Conservation (phyloP, 2,329 filamentous ascomycete species). For the Coleophoma crateriformis region DNA sequence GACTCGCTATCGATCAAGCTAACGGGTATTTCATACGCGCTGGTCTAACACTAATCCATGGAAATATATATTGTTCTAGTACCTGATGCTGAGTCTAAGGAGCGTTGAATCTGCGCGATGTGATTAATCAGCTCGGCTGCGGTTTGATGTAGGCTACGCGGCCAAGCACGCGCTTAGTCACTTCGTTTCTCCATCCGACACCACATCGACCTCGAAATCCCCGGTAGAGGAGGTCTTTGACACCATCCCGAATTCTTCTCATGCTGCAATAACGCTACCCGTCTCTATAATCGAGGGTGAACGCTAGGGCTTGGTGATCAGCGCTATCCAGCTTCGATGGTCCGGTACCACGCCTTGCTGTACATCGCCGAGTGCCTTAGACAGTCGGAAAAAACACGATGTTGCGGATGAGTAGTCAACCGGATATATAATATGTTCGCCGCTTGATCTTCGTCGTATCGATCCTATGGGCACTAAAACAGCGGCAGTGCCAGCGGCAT, state of each 20-base stretch:
- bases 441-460: constrained; percentile 59
- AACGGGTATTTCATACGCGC: no score
- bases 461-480: constrained; percentile 83
- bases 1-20: no score
- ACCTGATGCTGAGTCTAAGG: no score
- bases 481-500: constrained; percentile 85
- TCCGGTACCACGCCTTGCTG: constrained; percentile 1
- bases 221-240: no score
- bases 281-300: not conserved
- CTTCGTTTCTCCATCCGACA: not conserved
- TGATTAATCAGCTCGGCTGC: not conserved
- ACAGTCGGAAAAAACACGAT: not conserved
- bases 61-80: no score
- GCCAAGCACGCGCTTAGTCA: constrained; percentile 1
- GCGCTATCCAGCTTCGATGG: not conserved
- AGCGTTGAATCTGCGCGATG: no score
- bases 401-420: constrained; percentile 22
- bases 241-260: not conserved
- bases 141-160: not conserved
- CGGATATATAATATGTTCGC: constrained; percentile 48
- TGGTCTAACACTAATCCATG: no score
- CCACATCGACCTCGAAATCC: not conserved
- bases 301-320: not conserved
- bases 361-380: not conserved
- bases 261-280: not conserved